Evolutionary conservation across 371 early-diverging fungal genomes (phyloP).

Genomic region (Mucor circinelloides): DNA sequence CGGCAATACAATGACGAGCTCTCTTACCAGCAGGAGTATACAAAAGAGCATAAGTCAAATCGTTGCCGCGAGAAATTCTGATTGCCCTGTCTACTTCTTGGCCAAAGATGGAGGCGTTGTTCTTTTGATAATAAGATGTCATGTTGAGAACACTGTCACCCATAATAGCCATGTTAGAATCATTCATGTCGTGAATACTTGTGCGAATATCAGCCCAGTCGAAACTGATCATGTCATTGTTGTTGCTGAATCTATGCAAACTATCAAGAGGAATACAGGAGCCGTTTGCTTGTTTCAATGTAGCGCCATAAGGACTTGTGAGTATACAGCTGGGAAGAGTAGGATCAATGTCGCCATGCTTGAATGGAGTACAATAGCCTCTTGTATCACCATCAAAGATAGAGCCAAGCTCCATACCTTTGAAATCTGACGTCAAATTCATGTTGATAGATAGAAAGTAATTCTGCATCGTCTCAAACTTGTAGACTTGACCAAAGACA

Average conservation of each 20-base stretch:
- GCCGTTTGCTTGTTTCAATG: conserved; percentile 4
- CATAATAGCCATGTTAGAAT: conserved; percentile 8
- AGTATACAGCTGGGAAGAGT: conserved; percentile 35
- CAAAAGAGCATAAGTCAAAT: conserved; percentile 47
- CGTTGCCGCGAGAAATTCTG: conserved; percentile 35
- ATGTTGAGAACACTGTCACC: conserved; percentile 10
- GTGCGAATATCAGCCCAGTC: conserved; percentile 25
- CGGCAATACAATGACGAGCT: conserved; percentile 42
- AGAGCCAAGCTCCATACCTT: conserved; percentile 45
- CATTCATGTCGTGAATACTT: background rate
- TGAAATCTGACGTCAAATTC: conserved; percentile 45
- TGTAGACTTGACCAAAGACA: conserved; percentile 51
- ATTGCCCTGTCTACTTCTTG: conserved; percentile 32
- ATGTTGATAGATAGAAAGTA: conserved; percentile 39
- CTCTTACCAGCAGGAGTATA: conserved; percentile 37
- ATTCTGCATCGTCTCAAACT: conserved; percentile 32
- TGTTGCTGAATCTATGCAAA: conserved; percentile 5
- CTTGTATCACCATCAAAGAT: conserved; percentile 52
- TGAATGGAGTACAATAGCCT: conserved; percentile 40
- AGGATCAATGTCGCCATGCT: conserved; percentile 17
- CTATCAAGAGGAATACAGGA: conserved; percentile 11
- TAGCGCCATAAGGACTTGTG: conserved; percentile 26
- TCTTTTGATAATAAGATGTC: conserved; percentile 5
- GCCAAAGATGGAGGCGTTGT: conserved; percentile 33
- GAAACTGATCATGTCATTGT: conserved; percentile 11